Percentiles rank a stretch among this genome's conserved stretches.
Conservation (phyloP, 1,139 yeast species). For the Suhomyces kunorum region DNA sequence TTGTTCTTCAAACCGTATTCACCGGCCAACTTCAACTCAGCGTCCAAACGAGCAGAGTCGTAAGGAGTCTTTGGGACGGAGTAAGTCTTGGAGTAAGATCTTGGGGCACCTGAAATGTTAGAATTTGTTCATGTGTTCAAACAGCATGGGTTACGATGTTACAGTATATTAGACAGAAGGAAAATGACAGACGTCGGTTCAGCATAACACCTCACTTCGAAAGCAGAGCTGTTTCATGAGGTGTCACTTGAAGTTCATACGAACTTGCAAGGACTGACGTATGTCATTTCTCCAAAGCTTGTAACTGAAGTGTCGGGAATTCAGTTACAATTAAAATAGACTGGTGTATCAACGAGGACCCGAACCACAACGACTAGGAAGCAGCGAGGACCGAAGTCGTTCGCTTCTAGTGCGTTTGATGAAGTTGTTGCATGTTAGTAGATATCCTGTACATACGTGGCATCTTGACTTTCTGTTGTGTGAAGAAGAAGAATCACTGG, state of each 20-base stretch:
- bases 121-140: conserved; percentile 19
- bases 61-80: conserved; percentile 98
- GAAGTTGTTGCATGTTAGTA: conserved; percentile 15
- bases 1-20: conserved; percentile 99
- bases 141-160: conserved; percentile 11
- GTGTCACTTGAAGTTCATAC: background rate
- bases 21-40: conserved; percentile 99
- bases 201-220: background rate
- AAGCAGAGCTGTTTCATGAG: background rate
- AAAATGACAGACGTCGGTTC: conserved; percentile 2
- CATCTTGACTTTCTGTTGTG: conserved; percentile 41
- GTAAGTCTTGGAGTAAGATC: conserved; percentile 99
- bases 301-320: conserved; percentile 88
- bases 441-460: conserved; percentile 51
- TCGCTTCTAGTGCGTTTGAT: conserved; percentile 3
- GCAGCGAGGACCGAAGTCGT: background rate
- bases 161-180: conserved; percentile 6
- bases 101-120: conserved; percentile 78
- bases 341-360: conserved; percentile 57
- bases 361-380: conserved; percentile 53
- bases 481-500: conserved; percentile 16
- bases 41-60: conserved; percentile 99
- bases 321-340: conserved; percentile 56
- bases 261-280: background rate
- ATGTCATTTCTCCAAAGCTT: conserved; percentile 18